Base-by-base conservation (phyloP, 345 rosid genomes). In the Arabis hirsuta region DNA sequence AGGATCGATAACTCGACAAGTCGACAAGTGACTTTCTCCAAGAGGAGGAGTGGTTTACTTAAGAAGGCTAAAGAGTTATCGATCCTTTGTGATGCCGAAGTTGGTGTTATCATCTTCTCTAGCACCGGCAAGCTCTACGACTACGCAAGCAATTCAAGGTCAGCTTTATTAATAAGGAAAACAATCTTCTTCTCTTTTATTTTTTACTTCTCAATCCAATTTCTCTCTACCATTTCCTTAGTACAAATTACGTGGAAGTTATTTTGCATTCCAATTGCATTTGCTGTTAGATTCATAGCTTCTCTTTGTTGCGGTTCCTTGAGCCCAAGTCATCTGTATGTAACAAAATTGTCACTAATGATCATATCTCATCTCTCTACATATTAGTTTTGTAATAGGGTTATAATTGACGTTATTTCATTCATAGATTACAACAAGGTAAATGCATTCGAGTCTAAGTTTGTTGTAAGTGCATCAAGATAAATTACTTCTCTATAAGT, bases 21-120 rank as follows among this genome's bases (percentile, higher is more conserved):
- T 60, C 20, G 81, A 66, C 81, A 78, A 78, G 81, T 78, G 29
- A 78, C 77, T 77, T 77, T 77, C 58, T 77, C 77, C 2, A 77
- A 77, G 52, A 72, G 80, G 66, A 65, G 80, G 32, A 77, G 57
- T 65, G 80, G 80, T 27, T 72, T 77, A 64, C 71, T 77, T 59
- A 77, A 77, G 57, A 77, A 77, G 9, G 73, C 80, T 43, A 72
- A 77, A 48, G 80, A 77, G 59, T 38, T 77, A 50, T 65, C 80
- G 6, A 77, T 77, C 24, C 80, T 77, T 48, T 77, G 80, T 65
- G 80, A 77, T 77, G 80, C 80, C 0, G 80, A 78, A 67, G 81
- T 78, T 72, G 81, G 81, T 45, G 76, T 78, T 46, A 63, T 78
- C 51, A 60, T 78, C 5, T 78, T 78, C 24, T 78, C 81, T 68